phyloP scores from a whole-genome alignment of 192 early-diverging fungal species.

The Gigaspora rosea region DNA sequence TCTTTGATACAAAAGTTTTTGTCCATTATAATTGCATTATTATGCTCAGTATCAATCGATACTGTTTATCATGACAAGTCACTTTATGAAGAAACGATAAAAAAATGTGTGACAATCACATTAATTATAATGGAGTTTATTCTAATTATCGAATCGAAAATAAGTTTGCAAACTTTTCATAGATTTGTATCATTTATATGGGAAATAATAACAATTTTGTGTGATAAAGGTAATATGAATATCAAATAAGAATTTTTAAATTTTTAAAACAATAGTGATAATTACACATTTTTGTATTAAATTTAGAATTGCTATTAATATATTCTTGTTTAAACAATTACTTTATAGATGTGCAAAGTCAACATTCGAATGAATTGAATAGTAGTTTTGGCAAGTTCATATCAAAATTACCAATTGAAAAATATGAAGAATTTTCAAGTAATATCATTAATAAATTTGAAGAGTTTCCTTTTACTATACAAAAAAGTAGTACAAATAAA shows the following conservation, averaged over 20 bases:
- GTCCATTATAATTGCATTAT: background rate
- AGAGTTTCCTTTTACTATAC: background rate
- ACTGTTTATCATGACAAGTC: background rate
- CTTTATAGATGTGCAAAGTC: background rate
- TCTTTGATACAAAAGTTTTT: background rate
- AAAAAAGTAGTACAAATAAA: background rate
- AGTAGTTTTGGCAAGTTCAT: background rate
- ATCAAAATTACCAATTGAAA: conserved; percentile 5
- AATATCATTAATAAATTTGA: background rate
- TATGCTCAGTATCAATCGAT: background rate
- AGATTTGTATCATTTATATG: background rate
- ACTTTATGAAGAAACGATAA: background rate
- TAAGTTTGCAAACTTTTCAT: background rate
- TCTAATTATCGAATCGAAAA: background rate
- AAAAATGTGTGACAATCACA: background rate
- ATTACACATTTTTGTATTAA: background rate
- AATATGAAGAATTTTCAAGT: background rate
- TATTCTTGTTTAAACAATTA: too few species aligned
- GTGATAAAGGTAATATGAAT: conserved; percentile 14
- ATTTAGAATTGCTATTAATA: background rate
- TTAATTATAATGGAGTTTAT: background rate
- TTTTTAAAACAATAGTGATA: background rate
- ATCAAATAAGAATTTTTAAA: background rate
- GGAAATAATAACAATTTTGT: conserved; percentile 3
- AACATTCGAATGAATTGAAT: background rate